A percentile compares a stretch with the other conserved stretches of the same genome.
These are phyloP conservation scores for Lepidium campestre DNA, from an alignment of 441 rosid species.

Conservation along the genomic window DNA sequence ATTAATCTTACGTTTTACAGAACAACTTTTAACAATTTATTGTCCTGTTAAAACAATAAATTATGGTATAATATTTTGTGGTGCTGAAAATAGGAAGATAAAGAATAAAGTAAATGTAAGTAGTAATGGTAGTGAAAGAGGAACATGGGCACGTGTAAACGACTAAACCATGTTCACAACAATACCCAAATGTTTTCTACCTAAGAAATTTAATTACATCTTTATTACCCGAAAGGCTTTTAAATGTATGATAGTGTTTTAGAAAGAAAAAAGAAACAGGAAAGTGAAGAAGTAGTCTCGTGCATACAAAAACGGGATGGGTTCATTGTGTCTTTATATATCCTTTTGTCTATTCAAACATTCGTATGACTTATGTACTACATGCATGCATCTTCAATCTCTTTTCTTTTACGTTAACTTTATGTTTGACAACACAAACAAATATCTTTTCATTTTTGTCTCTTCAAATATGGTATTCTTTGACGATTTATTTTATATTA, in stretches of 20 bases:
- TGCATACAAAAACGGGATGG: conserved; percentile 8
- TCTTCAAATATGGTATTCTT: background rate
- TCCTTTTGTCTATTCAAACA: conserved; percentile 8
- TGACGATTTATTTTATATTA: background rate
- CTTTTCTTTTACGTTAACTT: background rate
- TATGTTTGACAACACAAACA: conserved; percentile 1
- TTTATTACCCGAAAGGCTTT: too few relatives aligned
- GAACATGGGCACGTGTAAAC: background rate
- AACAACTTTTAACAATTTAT: background rate
- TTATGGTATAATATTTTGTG: background rate
- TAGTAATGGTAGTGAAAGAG: background rate
- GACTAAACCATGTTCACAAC: conserved; percentile 2
- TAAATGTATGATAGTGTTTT: background rate
- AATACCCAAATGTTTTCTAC: background rate
- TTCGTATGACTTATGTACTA: background rate
- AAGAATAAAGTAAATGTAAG: background rate
- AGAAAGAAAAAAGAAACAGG: background rate
- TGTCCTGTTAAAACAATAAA: too few relatives aligned
- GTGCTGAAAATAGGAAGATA: background rate
- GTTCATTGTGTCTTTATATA: background rate
- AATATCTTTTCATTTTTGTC: background rate
- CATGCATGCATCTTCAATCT: conserved; percentile 24
- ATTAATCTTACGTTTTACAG: too few relatives aligned
- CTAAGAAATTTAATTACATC: background rate
- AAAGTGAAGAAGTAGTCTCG: background rate